A percentile compares a stretch with the other conserved stretches of the same genome.
Conservation (phyloP, 2,329 filamentous ascomycete genomes). For the Biscogniauxia mediterranea region DNA sequence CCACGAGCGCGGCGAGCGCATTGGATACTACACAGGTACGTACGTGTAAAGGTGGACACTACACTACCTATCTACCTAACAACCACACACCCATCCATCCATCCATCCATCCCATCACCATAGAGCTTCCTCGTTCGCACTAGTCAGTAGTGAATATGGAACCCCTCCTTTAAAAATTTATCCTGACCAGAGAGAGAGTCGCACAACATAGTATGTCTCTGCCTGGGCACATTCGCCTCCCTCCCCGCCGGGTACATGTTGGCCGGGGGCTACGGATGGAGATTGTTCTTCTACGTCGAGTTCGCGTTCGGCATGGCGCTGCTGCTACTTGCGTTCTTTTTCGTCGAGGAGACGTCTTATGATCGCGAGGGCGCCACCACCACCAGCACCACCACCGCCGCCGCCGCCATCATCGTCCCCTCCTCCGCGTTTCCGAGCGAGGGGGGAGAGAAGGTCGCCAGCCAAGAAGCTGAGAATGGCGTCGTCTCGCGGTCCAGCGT, state of each 20-base stretch:
- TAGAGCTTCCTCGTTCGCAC: no score
- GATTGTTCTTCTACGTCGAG: constrained; percentile 61
- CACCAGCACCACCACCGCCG: background rate
- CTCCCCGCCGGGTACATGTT: constrained; percentile 63
- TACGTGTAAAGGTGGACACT: constrained; percentile 33
- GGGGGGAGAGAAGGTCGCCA: constrained; percentile 20
- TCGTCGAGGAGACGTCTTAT: constrained; percentile 53
- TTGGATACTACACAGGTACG: constrained; percentile 58
- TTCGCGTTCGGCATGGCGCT: constrained; percentile 51
- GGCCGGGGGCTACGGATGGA: constrained; percentile 55
- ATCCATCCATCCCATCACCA: no score
- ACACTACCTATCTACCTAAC: background rate
- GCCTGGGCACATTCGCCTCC: constrained; percentile 54
- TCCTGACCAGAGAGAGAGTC: background rate
- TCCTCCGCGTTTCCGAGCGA: constrained; percentile 19
- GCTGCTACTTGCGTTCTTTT: constrained; percentile 47
- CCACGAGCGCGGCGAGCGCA: constrained; percentile 48
- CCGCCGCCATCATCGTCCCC: constrained; percentile 4
- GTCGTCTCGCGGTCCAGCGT: constrained; percentile 3
- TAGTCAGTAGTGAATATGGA: no score
- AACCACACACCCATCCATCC: no score
- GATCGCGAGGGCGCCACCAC: constrained; percentile 26
- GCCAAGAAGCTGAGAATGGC: constrained; percentile 16
- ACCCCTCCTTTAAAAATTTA: constrained; percentile 6
- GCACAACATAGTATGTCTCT: constrained; percentile 45